Percentiles rank a stretch among this genome's conserved stretches.
These are phyloP conservation scores for Solanum rostratum DNA, from an alignment of 257 asterid species.

Conservation along the genomic window DNA sequence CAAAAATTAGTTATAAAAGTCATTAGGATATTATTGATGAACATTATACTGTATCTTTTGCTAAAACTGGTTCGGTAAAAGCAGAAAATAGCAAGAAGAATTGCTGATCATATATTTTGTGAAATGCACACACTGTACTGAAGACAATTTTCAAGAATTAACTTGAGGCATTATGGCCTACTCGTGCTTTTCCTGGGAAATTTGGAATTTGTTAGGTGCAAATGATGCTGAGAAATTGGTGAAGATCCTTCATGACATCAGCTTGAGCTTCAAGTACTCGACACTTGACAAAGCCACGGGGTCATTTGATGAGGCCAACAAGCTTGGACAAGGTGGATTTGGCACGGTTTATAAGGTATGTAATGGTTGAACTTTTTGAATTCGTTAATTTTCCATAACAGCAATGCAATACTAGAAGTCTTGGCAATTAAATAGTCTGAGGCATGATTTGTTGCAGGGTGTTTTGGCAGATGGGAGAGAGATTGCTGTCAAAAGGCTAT, in stretches of 20 bases:
- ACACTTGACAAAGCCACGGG: slow-evolving; percentile 25
- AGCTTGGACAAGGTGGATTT: slow-evolving; percentile 27
- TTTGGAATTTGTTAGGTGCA: not conserved
- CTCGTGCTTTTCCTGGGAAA: not conserved
- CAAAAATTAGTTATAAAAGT: not conserved
- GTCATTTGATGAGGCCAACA: slow-evolving; percentile 20
- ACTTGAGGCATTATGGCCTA: not conserved
- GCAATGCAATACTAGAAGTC: not conserved
- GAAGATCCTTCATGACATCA: slow-evolving; percentile 10
- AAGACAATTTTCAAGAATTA: not conserved
- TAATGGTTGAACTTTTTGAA: not conserved
- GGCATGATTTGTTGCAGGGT: slow-evolving; percentile 4
- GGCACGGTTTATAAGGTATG: slow-evolving; percentile 23
- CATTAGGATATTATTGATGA: not conserved
- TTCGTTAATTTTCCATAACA: not conserved
- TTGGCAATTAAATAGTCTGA: not conserved
- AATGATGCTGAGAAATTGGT: slow-evolving; percentile 14
- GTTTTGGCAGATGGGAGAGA: slow-evolving; percentile 19
- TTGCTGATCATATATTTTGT: not conserved
- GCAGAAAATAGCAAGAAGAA: not conserved
- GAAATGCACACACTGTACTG: not conserved
- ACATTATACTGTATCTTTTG: not conserved
- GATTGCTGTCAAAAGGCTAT: slow-evolving; percentile 21
- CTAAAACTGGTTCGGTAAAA: not conserved
- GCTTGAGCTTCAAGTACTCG: slow-evolving; percentile 21